phyloP scores from a whole-genome alignment of 2,329 filamentous ascomycete genomes.

The Neonectria hederae region DNA sequence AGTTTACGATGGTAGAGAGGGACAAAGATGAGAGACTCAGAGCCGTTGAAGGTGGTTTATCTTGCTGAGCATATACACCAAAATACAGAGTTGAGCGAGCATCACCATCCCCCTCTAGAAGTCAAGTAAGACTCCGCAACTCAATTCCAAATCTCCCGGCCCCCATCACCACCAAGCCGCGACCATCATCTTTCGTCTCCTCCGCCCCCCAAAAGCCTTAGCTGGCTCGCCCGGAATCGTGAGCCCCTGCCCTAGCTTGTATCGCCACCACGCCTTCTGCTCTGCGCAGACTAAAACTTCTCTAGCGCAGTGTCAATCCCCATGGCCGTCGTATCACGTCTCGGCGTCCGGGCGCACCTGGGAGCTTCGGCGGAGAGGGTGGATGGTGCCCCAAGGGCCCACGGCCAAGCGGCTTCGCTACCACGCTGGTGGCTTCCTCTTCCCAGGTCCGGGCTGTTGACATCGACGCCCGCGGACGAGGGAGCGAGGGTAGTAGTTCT shows the following conservation, averaged over 20 bases:
- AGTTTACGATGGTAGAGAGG: not conserved
- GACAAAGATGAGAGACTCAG: not conserved
- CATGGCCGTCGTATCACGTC: conserved; percentile 16
- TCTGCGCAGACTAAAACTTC: not conserved
- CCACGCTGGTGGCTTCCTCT: conserved; percentile 9
- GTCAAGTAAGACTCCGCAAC: not conserved
- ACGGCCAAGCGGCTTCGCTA: not conserved
- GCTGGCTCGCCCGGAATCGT: not conserved
- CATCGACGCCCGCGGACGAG: conserved; percentile 20
- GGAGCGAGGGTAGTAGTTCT: no score
- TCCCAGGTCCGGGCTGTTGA: conserved; percentile 4
- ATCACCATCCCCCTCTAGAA: not conserved
- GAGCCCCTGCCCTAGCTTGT: not conserved
- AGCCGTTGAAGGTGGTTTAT: not conserved
- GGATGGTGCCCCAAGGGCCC: not conserved
- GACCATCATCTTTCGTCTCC: not conserved
- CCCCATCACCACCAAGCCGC: not conserved
- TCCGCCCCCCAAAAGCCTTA: not conserved
- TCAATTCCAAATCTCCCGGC: conserved; percentile 3
- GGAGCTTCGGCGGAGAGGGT: conserved; percentile 8
- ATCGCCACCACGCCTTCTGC: conserved; percentile 3
- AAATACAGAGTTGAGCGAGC: not conserved
- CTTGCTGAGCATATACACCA: not conserved
- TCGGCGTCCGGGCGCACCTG: conserved; percentile 4
- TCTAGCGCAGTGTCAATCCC: conserved; percentile 19